Evolutionary conservation across 768 basidiomycete genomes (phyloP).

Genomic region (Naganishia randhawae): DNA sequence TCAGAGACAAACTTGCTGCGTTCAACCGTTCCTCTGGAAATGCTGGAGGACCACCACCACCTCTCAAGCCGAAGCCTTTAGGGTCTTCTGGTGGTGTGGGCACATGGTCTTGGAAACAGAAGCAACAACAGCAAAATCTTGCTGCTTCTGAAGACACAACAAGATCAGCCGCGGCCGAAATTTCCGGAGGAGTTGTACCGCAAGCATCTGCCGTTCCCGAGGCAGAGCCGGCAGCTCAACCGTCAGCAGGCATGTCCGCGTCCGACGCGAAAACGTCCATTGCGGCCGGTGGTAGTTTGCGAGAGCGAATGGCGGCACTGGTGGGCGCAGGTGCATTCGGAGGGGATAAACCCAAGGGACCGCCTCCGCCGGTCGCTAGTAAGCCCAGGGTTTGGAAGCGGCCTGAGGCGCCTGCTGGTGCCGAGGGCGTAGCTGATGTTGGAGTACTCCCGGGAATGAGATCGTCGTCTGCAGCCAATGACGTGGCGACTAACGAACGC

Average conservation of each 20-base stretch:
- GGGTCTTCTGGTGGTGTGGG: constrained; percentile 28
- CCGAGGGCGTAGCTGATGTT: constrained; percentile 31
- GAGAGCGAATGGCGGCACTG: constrained; percentile 91
- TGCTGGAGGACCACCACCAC: constrained; percentile 35
- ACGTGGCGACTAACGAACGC: background rate
- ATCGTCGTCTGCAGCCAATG: background rate
- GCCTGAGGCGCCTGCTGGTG: constrained; percentile 52
- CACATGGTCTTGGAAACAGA: constrained; percentile 50
- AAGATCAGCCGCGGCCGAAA: constrained; percentile 26
- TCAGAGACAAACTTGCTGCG: constrained; percentile 49
- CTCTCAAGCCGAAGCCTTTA: constrained; percentile 47
- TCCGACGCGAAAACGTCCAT: constrained; percentile 86
- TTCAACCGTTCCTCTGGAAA: constrained; percentile 33
- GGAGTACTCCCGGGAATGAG: constrained; percentile 16
- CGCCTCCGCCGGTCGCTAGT: constrained; percentile 57
- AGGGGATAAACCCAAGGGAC: constrained; percentile 31
- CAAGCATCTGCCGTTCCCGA: constrained; percentile 16
- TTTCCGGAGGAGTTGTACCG: constrained; percentile 24
- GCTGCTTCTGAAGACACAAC: background rate
- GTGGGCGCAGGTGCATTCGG: constrained; percentile 81
- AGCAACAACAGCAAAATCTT: constrained; percentile 31
- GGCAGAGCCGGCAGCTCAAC: constrained; percentile 4
- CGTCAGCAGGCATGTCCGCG: constrained; percentile 54
- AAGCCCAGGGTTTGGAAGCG: constrained; percentile 75
- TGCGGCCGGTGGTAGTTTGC: constrained; percentile 68